phyloP scores from a whole-genome alignment of 345 rosid genomes.

The Acer yangbiense region DNA sequence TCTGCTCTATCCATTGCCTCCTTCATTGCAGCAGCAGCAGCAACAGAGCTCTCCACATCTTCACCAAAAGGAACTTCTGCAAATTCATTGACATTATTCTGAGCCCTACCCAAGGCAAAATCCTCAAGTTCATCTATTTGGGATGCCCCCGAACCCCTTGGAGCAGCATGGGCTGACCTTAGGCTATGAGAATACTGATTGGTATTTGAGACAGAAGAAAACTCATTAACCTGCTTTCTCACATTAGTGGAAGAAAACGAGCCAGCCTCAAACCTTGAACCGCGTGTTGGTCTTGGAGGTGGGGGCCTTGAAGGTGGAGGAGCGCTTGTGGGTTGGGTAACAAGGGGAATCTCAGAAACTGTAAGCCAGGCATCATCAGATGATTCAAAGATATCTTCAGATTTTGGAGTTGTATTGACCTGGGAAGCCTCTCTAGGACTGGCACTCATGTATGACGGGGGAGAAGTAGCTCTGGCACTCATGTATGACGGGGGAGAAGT shows the following conservation, averaged over 20 bases:
- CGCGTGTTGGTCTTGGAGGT: constrained; percentile 83
- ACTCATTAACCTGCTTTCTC: constrained; percentile 54
- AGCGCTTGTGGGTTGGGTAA: constrained; percentile 76
- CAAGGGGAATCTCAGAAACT: constrained; percentile 91
- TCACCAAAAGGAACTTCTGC: constrained; percentile 50
- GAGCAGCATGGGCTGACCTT: constrained; percentile 39
- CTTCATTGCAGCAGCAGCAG: constrained; percentile 96
- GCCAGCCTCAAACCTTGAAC: constrained; percentile 38
- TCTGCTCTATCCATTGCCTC: constrained; percentile 98
- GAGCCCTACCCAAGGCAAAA: constrained; percentile 58
- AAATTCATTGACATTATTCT: constrained; percentile 43
- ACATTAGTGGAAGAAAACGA: constrained; percentile 43
- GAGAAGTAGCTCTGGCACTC: constrained; percentile 40
- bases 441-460: constrained; percentile 45
- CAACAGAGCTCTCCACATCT: constrained; percentile 64
- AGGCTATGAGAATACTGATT: constrained; percentile 47
- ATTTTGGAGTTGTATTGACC: constrained; percentile 38
- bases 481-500: constrained; percentile 49
- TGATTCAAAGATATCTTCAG: constrained; percentile 56
- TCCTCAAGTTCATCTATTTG: constrained; percentile 81
- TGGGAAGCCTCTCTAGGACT: constrained; percentile 42
- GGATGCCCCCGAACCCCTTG: constrained; percentile 47
- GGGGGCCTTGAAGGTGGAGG: constrained; percentile 99
- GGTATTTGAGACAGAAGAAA: constrained; percentile 52
- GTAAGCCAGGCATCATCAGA: constrained; percentile 87